Evolutionary conservation across 352 stramenopile genomes (phyloP).

Genomic region (Blastocystis sp.): DNA sequence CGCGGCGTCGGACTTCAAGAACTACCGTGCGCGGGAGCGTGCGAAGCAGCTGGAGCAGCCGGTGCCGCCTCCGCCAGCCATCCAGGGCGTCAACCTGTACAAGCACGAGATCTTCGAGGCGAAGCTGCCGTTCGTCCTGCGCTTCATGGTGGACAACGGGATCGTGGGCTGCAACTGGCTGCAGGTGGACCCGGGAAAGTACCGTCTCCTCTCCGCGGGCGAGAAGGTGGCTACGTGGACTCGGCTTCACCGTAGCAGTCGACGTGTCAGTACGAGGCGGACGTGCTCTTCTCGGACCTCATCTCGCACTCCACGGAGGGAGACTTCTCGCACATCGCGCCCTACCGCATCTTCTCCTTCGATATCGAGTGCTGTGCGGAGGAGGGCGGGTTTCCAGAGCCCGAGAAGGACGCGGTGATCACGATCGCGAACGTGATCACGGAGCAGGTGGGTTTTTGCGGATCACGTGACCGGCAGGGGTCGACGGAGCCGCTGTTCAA

Average conservation of each 20-base stretch:
- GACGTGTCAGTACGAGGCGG: slow-evolving; percentile 83
- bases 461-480: slow-evolving; percentile 64
- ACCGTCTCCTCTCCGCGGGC: slow-evolving; percentile 68
- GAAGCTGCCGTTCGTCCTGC: slow-evolving; percentile 95
- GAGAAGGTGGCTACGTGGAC: slow-evolving; percentile 65
- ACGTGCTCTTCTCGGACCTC: slow-evolving; percentile 92
- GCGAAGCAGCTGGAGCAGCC: not conserved
- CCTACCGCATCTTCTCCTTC: slow-evolving; percentile 89
- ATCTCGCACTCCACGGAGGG: slow-evolving; percentile 80
- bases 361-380: slow-evolving; percentile 98
- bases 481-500: slow-evolving; percentile 67
- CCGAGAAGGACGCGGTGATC: slow-evolving; percentile 91
- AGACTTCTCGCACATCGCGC: slow-evolving; percentile 87
- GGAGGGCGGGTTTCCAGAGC: slow-evolving; percentile 83
- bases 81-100: not conserved
- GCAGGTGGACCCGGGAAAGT: slow-evolving; percentile 78
- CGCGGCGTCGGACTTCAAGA: slow-evolving; percentile 61
- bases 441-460: slow-evolving; percentile 63
- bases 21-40: not conserved
- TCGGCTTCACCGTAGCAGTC: slow-evolving; percentile 5
- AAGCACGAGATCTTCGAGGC: slow-evolving; percentile 82
- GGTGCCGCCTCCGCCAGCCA: not conserved
- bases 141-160: slow-evolving; percentile 96
- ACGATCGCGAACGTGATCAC: slow-evolving; percentile 94
- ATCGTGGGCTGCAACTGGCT: slow-evolving; percentile 93